phyloP scores from a whole-genome alignment of 139 green algal genomes.

The Chlorokybus atmophyticus region DNA sequence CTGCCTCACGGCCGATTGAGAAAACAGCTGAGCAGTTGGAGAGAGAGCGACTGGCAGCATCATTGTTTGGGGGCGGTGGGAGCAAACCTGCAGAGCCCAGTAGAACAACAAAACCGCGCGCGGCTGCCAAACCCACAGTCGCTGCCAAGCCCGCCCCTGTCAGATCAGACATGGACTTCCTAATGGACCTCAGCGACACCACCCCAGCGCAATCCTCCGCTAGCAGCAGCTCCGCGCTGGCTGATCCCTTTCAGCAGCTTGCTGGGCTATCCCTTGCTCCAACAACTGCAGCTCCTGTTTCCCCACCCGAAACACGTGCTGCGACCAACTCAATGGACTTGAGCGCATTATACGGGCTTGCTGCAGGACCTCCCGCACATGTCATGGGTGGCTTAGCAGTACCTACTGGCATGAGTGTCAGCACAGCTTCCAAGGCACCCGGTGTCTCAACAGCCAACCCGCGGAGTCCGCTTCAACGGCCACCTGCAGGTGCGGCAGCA shows the following conservation, averaged over 20 bases:
- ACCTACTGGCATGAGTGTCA: too few relatives aligned
- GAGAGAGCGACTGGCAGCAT: slow-evolving; percentile 24
- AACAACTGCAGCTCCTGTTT: too few relatives aligned
- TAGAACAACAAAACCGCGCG: background rate
- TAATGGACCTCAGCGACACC: background rate
- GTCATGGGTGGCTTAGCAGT: too few relatives aligned
- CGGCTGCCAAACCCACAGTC: background rate
- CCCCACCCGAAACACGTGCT: too few relatives aligned
- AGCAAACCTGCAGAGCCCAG: background rate
- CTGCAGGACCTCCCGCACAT: too few relatives aligned
- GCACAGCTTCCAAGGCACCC: too few relatives aligned
- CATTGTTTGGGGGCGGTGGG: slow-evolving; percentile 18
- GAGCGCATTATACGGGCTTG: too few relatives aligned
- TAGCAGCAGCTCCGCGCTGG: background rate
- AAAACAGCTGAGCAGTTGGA: background rate
- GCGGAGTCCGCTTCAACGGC: too few relatives aligned
- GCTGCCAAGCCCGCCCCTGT: slow-evolving; percentile 7
- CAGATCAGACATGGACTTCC: slow-evolving; percentile 8
- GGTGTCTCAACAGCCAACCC: too few relatives aligned
- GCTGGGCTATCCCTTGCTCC: too few relatives aligned
- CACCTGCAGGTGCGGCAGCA: too few relatives aligned
- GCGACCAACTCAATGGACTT: too few relatives aligned
- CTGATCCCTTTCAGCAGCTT: slow-evolving; percentile 25
- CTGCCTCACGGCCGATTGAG: background rate
- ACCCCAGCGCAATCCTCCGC: background rate